Evolutionary conservation across 495 filamentous ascomycete genomes (phyloP), one percentile per base, ranked within the genome.

Genomic region (Penicillium bovifimosum): DNA sequence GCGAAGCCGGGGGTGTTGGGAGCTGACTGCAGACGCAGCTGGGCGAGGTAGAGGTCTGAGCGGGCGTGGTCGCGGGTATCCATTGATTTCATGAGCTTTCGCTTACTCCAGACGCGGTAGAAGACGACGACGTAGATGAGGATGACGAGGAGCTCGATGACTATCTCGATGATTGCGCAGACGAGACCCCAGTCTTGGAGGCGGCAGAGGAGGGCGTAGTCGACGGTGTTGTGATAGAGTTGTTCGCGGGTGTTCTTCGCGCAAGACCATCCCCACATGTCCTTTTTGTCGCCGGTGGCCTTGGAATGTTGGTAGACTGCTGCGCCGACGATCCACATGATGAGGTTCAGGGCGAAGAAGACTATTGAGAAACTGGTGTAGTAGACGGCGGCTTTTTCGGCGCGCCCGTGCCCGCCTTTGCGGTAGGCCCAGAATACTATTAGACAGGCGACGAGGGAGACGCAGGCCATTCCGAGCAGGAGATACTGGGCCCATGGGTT

Each of bases 211-310:
- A 99, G 83, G 41, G 80, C 81, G 71, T 96, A 99, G 69, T 91
- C 80, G 53, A 99, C 79, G 44, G 89, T 82, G 20, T 90, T 70
- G 51, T 81, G 65, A 67, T 90, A 96, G 18, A 95, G 68, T 51
- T 87, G 67, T 34, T 83, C 69, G 44, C 93, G 82, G 41, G 81
- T 85, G 65, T 96, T 97, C 54, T 96, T 79, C 26, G 89, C 87
- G 64, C 93, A 99, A 3, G 88, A 79, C 93, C 93, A 99, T 26
- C 91, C 92, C 93, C 93, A 99, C 61, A 99, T 77, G 65, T 97
- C 93, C 61, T 96, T 78, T 50, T 83, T 85, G 34, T 81, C 71
- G 58, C 84, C 85, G 63, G 81, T 85, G 55, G 79, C 74, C 62
- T 87, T 86, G 32, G 80, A 82, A 60, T 83, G 79, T 64, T 96